phyloP scores from a whole-genome alignment of 2,329 filamentous ascomycete genomes.

The Verticillium nonalfalfae region DNA sequence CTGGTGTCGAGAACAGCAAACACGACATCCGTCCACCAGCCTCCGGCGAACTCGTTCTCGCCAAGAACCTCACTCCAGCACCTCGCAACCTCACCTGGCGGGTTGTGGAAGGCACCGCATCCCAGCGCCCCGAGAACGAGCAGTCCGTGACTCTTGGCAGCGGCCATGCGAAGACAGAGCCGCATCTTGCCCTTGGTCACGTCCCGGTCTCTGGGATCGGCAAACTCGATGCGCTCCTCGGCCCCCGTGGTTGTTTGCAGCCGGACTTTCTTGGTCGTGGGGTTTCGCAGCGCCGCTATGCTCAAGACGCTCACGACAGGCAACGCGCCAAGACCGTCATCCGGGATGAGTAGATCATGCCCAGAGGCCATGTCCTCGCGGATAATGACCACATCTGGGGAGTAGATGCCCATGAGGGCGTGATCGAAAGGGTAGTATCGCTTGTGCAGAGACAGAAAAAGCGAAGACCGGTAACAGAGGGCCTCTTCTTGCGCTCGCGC shows the following conservation, averaged over 20 bases:
- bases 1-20: constrained; percentile 54
- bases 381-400: constrained; percentile 53
- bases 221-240: constrained; percentile 29
- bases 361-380: constrained; percentile 39
- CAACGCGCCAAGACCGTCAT: constrained; percentile 21
- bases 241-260: constrained; percentile 11
- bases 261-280: constrained; percentile 18
- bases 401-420: constrained; percentile 47
- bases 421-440: constrained; percentile 45
- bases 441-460: constrained; percentile 38
- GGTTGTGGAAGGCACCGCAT: constrained; percentile 62
- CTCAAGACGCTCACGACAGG: constrained; percentile 54
- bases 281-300: constrained; percentile 47
- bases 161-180: constrained; percentile 52
- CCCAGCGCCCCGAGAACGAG: constrained; percentile 64
- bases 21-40: constrained; percentile 57
- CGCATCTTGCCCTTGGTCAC: constrained; percentile 59
- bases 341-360: constrained; percentile 36
- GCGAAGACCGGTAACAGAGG: constrained; percentile 57
- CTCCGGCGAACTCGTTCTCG: constrained; percentile 55
- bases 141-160: constrained; percentile 44
- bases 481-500: constrained; percentile 63
- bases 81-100: constrained; percentile 51
- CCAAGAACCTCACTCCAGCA: constrained; percentile 56
- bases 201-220: constrained; percentile 34